Evolutionary conservation across 2,329 filamentous ascomycete species (phyloP).

Genomic region (Trichoderma oligosporum): DNA sequence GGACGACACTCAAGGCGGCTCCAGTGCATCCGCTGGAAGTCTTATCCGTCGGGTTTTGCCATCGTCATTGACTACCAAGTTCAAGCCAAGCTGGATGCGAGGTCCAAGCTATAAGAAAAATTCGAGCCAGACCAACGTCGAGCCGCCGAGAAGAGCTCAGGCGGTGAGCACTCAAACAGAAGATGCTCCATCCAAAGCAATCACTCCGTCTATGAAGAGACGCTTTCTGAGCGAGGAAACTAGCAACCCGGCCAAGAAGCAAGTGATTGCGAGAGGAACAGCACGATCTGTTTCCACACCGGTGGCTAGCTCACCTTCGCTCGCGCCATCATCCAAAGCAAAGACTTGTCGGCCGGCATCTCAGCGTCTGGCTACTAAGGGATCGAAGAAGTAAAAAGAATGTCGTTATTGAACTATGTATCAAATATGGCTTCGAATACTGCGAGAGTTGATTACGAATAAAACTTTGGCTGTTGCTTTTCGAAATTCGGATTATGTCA

Average conservation of each 20-base stretch:
- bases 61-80: background rate
- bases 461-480: background rate
- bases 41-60: background rate
- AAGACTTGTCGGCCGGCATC: background rate
- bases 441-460: background rate
- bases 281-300: constrained; percentile 6
- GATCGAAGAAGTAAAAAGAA: background rate
- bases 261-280: background rate
- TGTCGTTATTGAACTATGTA: background rate
- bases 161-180: too few relatives aligned
- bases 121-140: background rate
- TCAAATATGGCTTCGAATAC: background rate
- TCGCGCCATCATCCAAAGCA: background rate
- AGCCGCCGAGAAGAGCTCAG: background rate
- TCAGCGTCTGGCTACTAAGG: background rate
- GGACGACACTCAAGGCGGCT: background rate
- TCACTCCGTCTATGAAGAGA: background rate
- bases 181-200: background rate
- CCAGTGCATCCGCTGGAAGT: background rate
- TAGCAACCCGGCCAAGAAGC: background rate
- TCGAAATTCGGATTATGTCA: constrained; percentile 1
- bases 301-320: background rate
- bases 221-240: constrained; percentile 4
- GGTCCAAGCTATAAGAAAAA: background rate
- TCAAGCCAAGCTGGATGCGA: background rate